Base-by-base conservation (phyloP, 1,284 basidiomycete genomes). In the Cutaneotrichosporon cyanovorans region DNA sequence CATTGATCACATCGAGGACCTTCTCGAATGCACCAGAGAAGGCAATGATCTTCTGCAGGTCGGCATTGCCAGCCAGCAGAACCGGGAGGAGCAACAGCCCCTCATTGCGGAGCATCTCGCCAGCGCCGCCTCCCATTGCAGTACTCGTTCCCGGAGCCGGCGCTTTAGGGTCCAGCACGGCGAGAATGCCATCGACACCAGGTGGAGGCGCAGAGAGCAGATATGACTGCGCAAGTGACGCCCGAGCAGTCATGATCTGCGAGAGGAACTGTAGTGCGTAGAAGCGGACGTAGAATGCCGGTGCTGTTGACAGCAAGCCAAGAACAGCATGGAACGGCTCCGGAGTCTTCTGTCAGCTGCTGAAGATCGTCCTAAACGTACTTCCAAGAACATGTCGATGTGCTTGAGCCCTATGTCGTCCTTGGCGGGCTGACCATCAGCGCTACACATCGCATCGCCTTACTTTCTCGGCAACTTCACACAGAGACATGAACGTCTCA, bases 1-100 rank as follows among this genome's bases (percentile, higher is more conserved):
- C 78, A 7, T 80, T 78, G 52, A 97, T 80, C 40, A 90, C 90
- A 50, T 84, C 84, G 72, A 98, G 90, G 25, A 97, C 78, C 65
- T 86, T 89, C 73, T 99, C 93, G 63, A 99, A 97, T 0, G 87
- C 87, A 23, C 95, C 92, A 59, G 93, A 91, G 63, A 99, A 99
- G 0, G 92, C 91, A 35, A 97, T 81, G 19, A 97, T 83, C 73
- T 97, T 98, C 66, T 97, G 93, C 40, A 98, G 87, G 66, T 97
- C 91, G 28, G 88, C 81, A 61, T 87, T 97, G 57, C 89, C 84
- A 1, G 81, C 80, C 35, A 87, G 81, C 33, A 98, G 76, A 5
- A 82, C 77, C 46, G 93, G 87, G 28, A 93, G 77, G 65, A 93
- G 80, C 12, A 84, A 77, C 30, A 97, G 80, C 6, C 81, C 82